Percentiles rank a stretch among this genome's conserved stretches.
phyloP scores from a whole-genome alignment of 139 green algal genomes.

The Chlamydomonas incerta region DNA sequence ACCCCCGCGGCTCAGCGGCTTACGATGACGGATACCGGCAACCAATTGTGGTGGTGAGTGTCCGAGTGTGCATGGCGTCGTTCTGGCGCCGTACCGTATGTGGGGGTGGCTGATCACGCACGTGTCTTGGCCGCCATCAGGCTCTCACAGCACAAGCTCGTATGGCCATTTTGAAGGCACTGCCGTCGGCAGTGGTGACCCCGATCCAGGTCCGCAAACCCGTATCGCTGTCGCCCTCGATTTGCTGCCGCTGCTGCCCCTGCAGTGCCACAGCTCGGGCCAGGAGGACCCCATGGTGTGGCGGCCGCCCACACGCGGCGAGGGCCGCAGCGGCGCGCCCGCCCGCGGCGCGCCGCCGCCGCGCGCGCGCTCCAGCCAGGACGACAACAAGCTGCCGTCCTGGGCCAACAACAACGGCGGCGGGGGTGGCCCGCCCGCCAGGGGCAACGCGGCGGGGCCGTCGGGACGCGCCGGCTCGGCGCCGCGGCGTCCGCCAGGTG shows the following conservation, averaged over 20 bases:
- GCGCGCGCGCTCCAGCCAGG: slow-evolving; percentile 19
- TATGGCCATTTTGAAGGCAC: no score
- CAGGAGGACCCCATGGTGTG: slow-evolving; percentile 70
- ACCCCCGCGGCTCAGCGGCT: neutral
- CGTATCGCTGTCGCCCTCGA: no score
- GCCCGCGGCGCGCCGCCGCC: neutral
- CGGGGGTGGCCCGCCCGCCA: neutral
- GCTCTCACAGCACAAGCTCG: no score
- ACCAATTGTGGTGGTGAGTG: slow-evolving; percentile 34
- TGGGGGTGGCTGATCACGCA: no score
- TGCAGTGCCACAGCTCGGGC: slow-evolving; percentile 22
- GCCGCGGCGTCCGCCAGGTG: slow-evolving; percentile 1
- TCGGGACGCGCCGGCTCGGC: slow-evolving; percentile 13
- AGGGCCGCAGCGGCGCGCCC: neutral
- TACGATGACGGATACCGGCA: slow-evolving; percentile 40
- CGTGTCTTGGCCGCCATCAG: no score
- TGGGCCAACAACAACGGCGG: slow-evolving; percentile 24
- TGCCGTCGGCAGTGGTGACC: no score
- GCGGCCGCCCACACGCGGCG: slow-evolving; percentile 55
- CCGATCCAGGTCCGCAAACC: no score
- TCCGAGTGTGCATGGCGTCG: neutral
- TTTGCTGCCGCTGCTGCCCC: no score
- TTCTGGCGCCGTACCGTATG: no score
- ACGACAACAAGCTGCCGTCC: slow-evolving; percentile 5
- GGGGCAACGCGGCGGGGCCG: slow-evolving; percentile 1